Base-by-base conservation (phyloP, 768 basidiomycete genomes). In the Dictyophora rubrovolvata region DNA sequence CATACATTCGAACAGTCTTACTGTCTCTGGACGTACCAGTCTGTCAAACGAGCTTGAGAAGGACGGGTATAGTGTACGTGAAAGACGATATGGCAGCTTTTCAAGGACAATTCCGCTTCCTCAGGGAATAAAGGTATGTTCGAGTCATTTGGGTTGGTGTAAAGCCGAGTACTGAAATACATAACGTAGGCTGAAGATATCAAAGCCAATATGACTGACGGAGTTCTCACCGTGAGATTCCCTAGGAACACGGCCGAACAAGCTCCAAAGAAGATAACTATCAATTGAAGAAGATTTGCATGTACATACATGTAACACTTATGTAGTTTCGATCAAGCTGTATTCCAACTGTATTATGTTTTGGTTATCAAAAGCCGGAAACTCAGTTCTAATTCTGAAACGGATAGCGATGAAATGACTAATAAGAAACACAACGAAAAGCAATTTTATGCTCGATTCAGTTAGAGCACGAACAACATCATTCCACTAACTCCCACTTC, bases 71-170 rank as follows among this genome's bases (percentile, higher is more conserved):
- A 70, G 71, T 28, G 65, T 81, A 16, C 70, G 71, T 16, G 81
- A 83, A 68, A 70, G 80, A 53, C 70, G 73, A 42, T 75, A 62
- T 48, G 81, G 82, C 37, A 77, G 69, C 53, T 80, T 81, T 65
- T 71, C 77, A 47, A 71, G 82, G 20, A 73, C 74, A 1, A 54
- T 83, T 57, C 70, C 74, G 35, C 70, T 83, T 16, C 79, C 81
- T 22, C 64, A 69, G 55, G 79, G 79, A 7, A 69, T 76, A 55
- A 78, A 80, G 74, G 79, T 78, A 60, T n/a, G 66, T 42, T 18
- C 12, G 10, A 14, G 7, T 42, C 4, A 12, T 42, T 42, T 42
- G n/a, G 8, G 14, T 42, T 42, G n/a, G 36, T 37, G 36, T n/a
- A 8, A 5, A 20, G 5, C 21, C 22, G 42, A 21, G 1, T 9